Base-by-base conservation (phyloP, 371 early-diverging fungal species). In the Basidiobolus heterosporus region DNA sequence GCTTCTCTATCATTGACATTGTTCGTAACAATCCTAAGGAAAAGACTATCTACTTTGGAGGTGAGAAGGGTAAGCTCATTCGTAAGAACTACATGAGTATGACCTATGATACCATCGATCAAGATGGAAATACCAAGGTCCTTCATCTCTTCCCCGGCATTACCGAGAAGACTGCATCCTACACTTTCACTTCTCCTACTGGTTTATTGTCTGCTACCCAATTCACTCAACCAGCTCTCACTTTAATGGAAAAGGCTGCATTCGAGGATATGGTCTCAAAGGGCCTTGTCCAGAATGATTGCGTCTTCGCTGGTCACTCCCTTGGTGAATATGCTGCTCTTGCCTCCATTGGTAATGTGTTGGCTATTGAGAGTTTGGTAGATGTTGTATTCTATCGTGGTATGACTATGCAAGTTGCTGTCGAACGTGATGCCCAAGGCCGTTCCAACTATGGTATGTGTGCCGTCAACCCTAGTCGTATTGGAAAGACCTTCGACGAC, bases 351-450 rank as follows among this genome's bases (percentile, higher is more conserved):
- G 92, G 89, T 57, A 78, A 83, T 54, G 88, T 91, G 1, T 63
- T 94, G 46, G 78, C 86, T 17, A 74, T 91, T 51, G 85, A 88
- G 57, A 67, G 81, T 19, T 65, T 91, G 17, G 88, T 89, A 46
- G 94, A 94, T 55, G 84, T 94, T 42, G 87, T 86, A 37, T 94
- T 95, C 65, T 92, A 90, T 64, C 88, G 95, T 62, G 95, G 95
- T 55, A 81, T 93, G 84, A 90, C 88, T 16, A 93, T 95, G 94
- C 94, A 93, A 62, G 78, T 79, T 36, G 88, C 91, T 41, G 94
- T 93, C 30, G 71, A 77, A 45, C 85, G 94, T 49, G 90, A 91
- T 55, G 55, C 67, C 5, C 58, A 62, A 20, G 88, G 89, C 38
- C 76, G 82, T 36, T 91, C 92, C 48, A 74, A 85, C 65, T 95